These are phyloP conservation scores for Hansfordia pulvinata DNA, from an alignment of 2,329 filamentous ascomycete species.

Conservation along the genomic window DNA sequence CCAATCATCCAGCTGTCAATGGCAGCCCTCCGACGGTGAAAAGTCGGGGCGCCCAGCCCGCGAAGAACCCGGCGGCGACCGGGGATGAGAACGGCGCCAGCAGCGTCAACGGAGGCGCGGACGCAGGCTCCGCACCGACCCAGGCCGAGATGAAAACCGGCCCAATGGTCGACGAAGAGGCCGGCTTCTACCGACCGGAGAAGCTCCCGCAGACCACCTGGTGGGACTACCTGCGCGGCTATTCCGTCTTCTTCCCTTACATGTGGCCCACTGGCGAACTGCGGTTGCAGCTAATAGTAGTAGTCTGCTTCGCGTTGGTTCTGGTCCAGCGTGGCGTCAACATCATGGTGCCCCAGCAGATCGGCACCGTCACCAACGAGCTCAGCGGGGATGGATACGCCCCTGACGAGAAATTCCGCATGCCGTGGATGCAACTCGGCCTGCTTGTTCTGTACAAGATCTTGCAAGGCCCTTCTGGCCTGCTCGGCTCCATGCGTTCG, in stretches of 20 bases:
- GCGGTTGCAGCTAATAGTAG: constrained; percentile 62
- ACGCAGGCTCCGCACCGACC: not conserved
- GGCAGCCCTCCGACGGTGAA: constrained; percentile 10
- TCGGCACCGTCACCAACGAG: constrained; percentile 65
- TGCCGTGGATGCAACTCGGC: constrained; percentile 63
- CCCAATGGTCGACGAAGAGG: constrained; percentile 41
- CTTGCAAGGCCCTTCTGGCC: constrained; percentile 77
- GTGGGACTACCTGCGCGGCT: constrained; percentile 92
- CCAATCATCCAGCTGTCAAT: constrained; percentile 24
- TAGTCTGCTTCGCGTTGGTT: constrained; percentile 72
- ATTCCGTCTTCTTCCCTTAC: constrained; percentile 90
- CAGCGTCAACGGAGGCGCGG: not conserved
- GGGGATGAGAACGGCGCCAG: not conserved
- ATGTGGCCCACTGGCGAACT: constrained; percentile 79
- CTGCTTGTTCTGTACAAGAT: constrained; percentile 68
- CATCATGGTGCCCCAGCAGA: constrained; percentile 69
- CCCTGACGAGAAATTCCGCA: constrained; percentile 28
- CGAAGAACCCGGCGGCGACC: no score
- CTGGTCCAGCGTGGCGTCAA: constrained; percentile 74
- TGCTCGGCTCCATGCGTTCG: constrained; percentile 70
- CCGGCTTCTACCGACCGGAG: constrained; percentile 79
- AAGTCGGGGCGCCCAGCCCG: no score
- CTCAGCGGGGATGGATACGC: constrained; percentile 39
- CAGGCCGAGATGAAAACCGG: not conserved
- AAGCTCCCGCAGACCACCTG: constrained; percentile 79